Conservation (phyloP, 202 grass and related monocot genomes). For the Carex arenaria region DNA sequence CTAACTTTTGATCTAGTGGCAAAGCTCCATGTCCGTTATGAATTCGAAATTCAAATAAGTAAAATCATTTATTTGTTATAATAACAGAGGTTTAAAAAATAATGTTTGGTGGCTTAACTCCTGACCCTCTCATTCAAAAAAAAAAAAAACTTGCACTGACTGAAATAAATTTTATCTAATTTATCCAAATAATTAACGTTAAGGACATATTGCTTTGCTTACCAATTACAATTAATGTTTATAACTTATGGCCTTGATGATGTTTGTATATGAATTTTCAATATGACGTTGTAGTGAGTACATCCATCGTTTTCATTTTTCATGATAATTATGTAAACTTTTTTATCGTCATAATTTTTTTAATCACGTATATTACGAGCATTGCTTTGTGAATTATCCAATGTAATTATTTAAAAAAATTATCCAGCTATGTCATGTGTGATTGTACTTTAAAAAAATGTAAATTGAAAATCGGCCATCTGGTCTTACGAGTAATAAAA, state of each 20-base stretch:
- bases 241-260: neutral
- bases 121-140: too few relatives aligned
- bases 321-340: neutral
- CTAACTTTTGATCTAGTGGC: too few relatives aligned
- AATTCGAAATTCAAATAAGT: too few relatives aligned
- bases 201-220: neutral
- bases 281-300: neutral
- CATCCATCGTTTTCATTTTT: neutral
- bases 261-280: neutral
- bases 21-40: too few relatives aligned
- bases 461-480: neutral
- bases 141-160: too few relatives aligned
- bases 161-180: neutral
- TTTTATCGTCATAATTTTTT: neutral
- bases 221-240: neutral
- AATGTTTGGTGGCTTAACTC: too few relatives aligned
- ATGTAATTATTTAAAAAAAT: neutral
- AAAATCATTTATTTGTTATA: too few relatives aligned
- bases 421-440: neutral
- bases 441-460: neutral
- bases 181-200: neutral
- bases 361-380: neutral
- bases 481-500: neutral
- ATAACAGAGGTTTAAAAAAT: too few relatives aligned
- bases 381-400: neutral